Percentiles rank a stretch among this genome's conserved stretches.
Conservation (phyloP, 495 filamentous ascomycete genomes). For the Arthonia radiata region DNA sequence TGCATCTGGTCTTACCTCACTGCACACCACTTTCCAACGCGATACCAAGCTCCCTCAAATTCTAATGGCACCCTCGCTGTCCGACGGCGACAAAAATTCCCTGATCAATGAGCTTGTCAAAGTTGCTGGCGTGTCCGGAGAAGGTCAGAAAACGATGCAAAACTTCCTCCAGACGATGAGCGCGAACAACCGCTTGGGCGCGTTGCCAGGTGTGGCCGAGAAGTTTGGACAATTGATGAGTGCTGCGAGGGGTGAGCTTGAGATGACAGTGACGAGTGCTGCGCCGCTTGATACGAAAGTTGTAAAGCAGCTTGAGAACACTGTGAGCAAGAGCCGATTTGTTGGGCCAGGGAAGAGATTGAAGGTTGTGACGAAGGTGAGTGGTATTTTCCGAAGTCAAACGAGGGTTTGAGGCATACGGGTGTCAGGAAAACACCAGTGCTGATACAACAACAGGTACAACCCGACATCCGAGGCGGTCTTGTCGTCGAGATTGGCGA, state of each 20-base stretch:
- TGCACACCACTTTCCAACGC: conserved; percentile 46
- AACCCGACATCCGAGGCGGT: conserved; percentile 81
- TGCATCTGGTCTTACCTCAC: conserved; percentile 43
- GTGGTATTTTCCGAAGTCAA: conserved; percentile 5
- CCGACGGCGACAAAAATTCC: conserved; percentile 47
- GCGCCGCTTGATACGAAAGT: conserved; percentile 70
- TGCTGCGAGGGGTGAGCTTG: conserved; percentile 74
- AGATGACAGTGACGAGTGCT: conserved; percentile 72
- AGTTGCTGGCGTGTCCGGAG: conserved; percentile 25
- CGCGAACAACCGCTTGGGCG: conserved; percentile 80
- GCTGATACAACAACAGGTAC: conserved; percentile 30
- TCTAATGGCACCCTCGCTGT: conserved; percentile 59
- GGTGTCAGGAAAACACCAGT: conserved; percentile 3
- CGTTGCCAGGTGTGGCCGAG: conserved; percentile 56
- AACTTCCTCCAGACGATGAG: conserved; percentile 77
- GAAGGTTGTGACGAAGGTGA: conserved; percentile 78
- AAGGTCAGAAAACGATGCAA: conserved; percentile 57
- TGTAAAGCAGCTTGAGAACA: conserved; percentile 58
- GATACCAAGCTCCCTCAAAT: conserved; percentile 56
- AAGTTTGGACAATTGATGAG: conserved; percentile 78
- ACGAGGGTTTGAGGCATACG: neutral
- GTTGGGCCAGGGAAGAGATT: conserved; percentile 86
- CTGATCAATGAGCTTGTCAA: conserved; percentile 69
- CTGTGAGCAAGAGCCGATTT: conserved; percentile 70
- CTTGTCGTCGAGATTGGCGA: conserved; percentile 92